A percentile compares a stretch with the other conserved stretches of the same genome.
Evolutionary conservation across 2,329 filamentous ascomycete species (phyloP).

Genomic region (Hymenoscyphus scutula): DNA sequence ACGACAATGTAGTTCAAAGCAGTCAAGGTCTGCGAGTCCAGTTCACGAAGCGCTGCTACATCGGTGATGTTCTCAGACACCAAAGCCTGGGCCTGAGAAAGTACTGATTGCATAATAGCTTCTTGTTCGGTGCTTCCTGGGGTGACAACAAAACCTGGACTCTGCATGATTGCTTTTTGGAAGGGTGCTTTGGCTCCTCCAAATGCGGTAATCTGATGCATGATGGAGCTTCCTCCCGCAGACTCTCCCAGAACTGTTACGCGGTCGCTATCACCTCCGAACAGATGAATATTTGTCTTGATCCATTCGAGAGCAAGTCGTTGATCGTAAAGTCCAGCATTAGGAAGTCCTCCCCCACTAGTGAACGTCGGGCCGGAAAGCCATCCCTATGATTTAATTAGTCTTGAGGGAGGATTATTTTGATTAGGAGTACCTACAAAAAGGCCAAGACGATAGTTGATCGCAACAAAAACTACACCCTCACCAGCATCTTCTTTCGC

Average conservation of each 20-base stretch:
- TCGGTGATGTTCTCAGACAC: slow-evolving; percentile 6
- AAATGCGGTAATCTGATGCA: slow-evolving; percentile 54
- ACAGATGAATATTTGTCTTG: slow-evolving; percentile 50
- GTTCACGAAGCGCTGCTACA: slow-evolving; percentile 1
- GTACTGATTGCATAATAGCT: slow-evolving; percentile 17
- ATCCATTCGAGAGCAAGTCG: slow-evolving; percentile 57
- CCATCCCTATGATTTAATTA: slow-evolving; percentile 29
- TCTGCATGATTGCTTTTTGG: slow-evolving; percentile 37
- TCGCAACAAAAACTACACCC: slow-evolving; percentile 39
- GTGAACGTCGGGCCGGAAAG: slow-evolving; percentile 42
- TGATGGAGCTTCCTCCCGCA: slow-evolving; percentile 52
- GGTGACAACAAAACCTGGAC: slow-evolving; percentile 21
- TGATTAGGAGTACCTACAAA: slow-evolving; percentile 27
- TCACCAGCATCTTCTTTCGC: slow-evolving; percentile 33
- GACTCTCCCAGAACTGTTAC: slow-evolving; percentile 52
- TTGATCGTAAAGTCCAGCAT: slow-evolving; percentile 53
- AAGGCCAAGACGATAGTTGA: slow-evolving; percentile 39
- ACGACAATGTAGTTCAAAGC: slow-evolving; percentile 13
- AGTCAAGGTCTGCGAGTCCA: not conserved
- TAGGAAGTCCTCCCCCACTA: slow-evolving; percentile 44
- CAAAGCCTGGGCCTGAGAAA: slow-evolving; percentile 17
- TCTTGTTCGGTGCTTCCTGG: slow-evolving; percentile 10
- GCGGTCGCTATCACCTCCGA: slow-evolving; percentile 51
- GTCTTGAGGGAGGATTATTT: not conserved
- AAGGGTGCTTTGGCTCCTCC: slow-evolving; percentile 45